Percentiles rank a stretch among this genome's conserved stretches.
Evolutionary conservation across 1,284 basidiomycete species (phyloP).

Genomic region (Pterula multifida): DNA sequence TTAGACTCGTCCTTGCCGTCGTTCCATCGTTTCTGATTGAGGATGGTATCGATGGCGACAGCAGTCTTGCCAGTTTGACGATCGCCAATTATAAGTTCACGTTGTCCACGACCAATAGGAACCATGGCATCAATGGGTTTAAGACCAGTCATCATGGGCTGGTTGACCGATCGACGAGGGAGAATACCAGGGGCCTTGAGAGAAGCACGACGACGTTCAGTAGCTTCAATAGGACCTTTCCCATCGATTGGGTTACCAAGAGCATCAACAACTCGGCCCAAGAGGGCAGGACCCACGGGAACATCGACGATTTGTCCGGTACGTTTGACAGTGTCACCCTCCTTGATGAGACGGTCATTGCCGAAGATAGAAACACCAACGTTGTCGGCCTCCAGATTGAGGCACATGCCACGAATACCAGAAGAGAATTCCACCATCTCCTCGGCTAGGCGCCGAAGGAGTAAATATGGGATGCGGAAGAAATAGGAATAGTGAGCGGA

Average conservation of each 20-base stretch:
- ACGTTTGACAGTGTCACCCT: slow-evolving; percentile 99
- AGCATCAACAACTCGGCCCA: slow-evolving; percentile 98
- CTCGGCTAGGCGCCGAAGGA: slow-evolving; percentile 52
- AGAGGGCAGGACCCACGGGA: slow-evolving; percentile 90
- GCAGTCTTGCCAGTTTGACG: slow-evolving; percentile 99
- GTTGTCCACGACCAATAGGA: slow-evolving; percentile 99
- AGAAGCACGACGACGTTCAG: slow-evolving; percentile 91
- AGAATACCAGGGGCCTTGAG: slow-evolving; percentile 98
- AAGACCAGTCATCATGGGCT: slow-evolving; percentile 99
- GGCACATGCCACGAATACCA: slow-evolving; percentile 95
- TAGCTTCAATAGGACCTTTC: slow-evolving; percentile 92
- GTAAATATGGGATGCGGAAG: slow-evolving; percentile 10
- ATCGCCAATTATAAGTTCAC: slow-evolving; percentile 99
- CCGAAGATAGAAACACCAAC: slow-evolving; percentile 99
- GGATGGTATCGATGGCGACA: slow-evolving; percentile 98
- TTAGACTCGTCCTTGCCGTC: slow-evolving; percentile 91
- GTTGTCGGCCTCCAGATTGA: slow-evolving; percentile 99
- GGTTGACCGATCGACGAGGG: slow-evolving; percentile 97
- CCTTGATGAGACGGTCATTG: slow-evolving; percentile 99
- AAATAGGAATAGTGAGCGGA: slow-evolving; percentile 12
- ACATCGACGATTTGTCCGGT: slow-evolving; percentile 99
- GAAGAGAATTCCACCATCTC: slow-evolving; percentile 99
- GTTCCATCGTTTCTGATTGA: slow-evolving; percentile 99
- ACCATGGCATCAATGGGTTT: slow-evolving; percentile 99
- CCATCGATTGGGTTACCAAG: slow-evolving; percentile 99